These are phyloP conservation scores for Talaromyces sp. DNA, from an alignment of 2,329 filamentous ascomycete species.

Conservation along the genomic window DNA sequence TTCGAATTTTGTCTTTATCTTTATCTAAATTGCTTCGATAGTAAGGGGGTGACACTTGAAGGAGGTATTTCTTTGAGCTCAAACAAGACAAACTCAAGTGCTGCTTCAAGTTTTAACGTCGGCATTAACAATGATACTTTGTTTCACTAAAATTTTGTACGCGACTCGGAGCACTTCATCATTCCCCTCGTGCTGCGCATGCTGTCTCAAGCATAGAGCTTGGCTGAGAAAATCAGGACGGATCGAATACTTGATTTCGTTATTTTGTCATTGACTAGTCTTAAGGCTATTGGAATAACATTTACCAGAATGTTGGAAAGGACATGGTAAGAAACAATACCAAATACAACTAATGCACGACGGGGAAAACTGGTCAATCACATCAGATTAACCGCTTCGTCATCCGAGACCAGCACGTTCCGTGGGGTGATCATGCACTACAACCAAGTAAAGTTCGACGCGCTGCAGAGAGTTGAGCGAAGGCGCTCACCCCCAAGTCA, in stretches of 20 bases:
- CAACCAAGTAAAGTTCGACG: slow-evolving; percentile 18
- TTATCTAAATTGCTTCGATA: neutral
- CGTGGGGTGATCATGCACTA: slow-evolving; percentile 20
- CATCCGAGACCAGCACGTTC: slow-evolving; percentile 22
- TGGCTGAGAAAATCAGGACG: neutral
- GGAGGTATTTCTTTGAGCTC: too few relatives aligned
- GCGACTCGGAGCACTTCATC: too few relatives aligned
- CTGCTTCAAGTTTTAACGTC: neutral
- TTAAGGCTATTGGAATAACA: too few relatives aligned
- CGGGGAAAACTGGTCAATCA: slow-evolving; percentile 22
- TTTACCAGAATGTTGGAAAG: neutral
- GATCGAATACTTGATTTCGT: neutral
- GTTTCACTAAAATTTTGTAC: too few relatives aligned
- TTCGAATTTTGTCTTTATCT: neutral
- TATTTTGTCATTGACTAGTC: too few relatives aligned
- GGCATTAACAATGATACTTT: too few relatives aligned
- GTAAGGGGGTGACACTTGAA: too few relatives aligned
- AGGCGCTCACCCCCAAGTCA: slow-evolving; percentile 12
- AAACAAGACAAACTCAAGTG: neutral
- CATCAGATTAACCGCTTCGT: slow-evolving; percentile 23
- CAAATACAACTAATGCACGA: slow-evolving; percentile 26
- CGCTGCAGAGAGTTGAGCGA: slow-evolving; percentile 12
- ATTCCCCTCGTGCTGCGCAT: neutral
- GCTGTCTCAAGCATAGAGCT: neutral
- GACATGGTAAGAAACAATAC: neutral